A percentile compares a stretch with the other conserved stretches of the same genome.
Evolutionary conservation across 2,329 filamentous ascomycete species (phyloP).

Genomic region (Elsinoe perseae): DNA sequence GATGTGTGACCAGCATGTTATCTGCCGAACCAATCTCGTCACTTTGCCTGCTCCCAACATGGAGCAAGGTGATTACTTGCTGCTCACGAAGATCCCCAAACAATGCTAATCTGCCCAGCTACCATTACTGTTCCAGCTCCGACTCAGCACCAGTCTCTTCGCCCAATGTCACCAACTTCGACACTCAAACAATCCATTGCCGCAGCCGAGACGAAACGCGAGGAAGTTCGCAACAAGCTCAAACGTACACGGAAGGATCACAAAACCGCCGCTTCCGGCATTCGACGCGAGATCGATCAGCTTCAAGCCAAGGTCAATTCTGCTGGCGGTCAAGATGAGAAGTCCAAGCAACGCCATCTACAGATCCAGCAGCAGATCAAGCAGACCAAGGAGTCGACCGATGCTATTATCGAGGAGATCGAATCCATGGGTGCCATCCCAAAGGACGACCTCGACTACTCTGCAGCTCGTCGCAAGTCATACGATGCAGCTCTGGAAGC

Average conservation of each 20-base stretch:
- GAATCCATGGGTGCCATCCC: conserved; percentile 58
- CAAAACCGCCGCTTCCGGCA: conserved; percentile 57
- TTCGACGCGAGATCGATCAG: conserved; percentile 67
- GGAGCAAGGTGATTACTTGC: conserved; percentile 45
- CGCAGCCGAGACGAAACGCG: conserved; percentile 60
- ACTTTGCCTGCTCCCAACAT: conserved; percentile 53
- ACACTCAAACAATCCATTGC: conserved; percentile 70
- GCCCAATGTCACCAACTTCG: conserved; percentile 67
- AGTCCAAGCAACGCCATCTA: conserved; percentile 64
- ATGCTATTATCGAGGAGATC: conserved; percentile 51
- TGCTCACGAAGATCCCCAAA: not conserved
- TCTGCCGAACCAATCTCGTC: conserved; percentile 65
- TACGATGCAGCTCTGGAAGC: conserved; percentile 49
- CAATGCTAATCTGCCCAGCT: conserved; percentile 21
- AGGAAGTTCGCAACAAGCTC: conserved; percentile 60
- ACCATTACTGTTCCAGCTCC: conserved; percentile 34
- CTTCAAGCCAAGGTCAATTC: conserved; percentile 58
- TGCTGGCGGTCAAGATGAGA: conserved; percentile 66
- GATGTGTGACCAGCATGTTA: conserved; percentile 54
- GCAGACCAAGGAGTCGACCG: conserved; percentile 57
- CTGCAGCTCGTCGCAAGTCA: conserved; percentile 50
- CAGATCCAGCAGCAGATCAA: conserved; percentile 69
- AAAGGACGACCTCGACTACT: conserved; percentile 51
- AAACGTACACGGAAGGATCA: conserved; percentile 68
- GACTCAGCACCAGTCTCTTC: conserved; percentile 54